Percentiles rank a stretch among this genome's conserved stretches.
Conservation (phyloP, 768 basidiomycete genomes). For the Xerocomus brunneocitrinus region DNA sequence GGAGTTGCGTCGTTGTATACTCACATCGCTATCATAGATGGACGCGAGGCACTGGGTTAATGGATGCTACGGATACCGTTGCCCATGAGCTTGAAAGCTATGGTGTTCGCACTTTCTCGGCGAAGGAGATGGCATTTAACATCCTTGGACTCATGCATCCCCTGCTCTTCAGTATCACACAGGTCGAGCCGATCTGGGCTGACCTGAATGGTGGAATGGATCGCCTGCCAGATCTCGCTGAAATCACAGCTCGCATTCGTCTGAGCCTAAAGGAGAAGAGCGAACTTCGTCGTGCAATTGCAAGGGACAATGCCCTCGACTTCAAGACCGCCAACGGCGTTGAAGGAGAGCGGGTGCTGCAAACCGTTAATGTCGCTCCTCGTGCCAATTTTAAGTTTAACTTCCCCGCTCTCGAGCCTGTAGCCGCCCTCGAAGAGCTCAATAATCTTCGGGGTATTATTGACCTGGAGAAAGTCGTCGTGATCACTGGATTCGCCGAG, state of each 20-base stretch:
- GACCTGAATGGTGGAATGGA: conserved; percentile 99
- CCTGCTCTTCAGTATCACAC: conserved; percentile 96
- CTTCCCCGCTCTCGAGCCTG: conserved; percentile 80
- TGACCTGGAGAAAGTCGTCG: conserved; percentile 93
- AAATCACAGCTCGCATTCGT: conserved; percentile 86
- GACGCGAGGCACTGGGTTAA: conserved; percentile 97
- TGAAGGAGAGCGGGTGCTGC: conserved; percentile 88
- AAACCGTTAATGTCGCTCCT: conserved; percentile 89
- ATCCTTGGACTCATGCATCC: conserved; percentile 99
- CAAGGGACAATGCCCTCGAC: conserved; percentile 93
- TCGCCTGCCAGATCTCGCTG: conserved; percentile 90
- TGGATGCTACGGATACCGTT: conserved; percentile 92
- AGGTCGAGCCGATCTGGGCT: conserved; percentile 99
- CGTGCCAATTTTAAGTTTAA: conserved; percentile 98
- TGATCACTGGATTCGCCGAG: conserved; percentile 95
- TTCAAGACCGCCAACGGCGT: conserved; percentile 87
- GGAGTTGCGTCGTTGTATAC: conserved; percentile 6
- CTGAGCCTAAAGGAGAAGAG: conserved; percentile 77
- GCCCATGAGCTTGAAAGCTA: conserved; percentile 90
- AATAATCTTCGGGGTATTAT: conserved; percentile 80
- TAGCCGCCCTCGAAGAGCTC: conserved; percentile 68
- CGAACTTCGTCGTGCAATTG: conserved; percentile 88
- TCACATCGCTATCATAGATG: conserved; percentile 48
- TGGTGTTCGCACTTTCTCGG: conserved; percentile 96
- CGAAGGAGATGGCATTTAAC: conserved; percentile 99